phyloP scores from a whole-genome alignment of 768 basidiomycete genomes.

The Suillus americanus region DNA sequence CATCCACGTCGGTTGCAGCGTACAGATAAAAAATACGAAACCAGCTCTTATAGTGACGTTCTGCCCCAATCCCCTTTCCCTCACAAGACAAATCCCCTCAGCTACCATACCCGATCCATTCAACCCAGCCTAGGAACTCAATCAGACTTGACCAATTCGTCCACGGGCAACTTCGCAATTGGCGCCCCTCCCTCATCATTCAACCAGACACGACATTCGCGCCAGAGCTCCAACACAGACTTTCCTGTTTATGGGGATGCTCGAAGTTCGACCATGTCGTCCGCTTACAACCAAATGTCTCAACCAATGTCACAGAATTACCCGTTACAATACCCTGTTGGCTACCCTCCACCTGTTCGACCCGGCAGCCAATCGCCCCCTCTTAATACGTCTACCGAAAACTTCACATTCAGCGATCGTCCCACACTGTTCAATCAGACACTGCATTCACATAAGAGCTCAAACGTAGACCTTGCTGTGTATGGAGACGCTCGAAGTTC shows the following conservation, averaged over 20 bases:
- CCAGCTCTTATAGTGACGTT: conserved; percentile 6
- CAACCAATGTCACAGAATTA: conserved; percentile 26
- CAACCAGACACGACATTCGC: conserved; percentile 11
- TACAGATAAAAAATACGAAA: conserved; percentile 35
- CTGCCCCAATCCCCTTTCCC: conserved; percentile 34
- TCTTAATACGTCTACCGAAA: conserved; percentile 7
- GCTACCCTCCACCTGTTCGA: conserved; percentile 4
- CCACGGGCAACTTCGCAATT: not conserved
- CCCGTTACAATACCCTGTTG: conserved; percentile 29
- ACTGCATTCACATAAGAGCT: conserved; percentile 15
- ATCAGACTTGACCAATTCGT: conserved; percentile 7
- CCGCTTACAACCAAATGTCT: conserved; percentile 51
- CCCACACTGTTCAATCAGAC: not conserved
- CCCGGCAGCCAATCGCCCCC: conserved; percentile 6
- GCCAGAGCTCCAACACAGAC: conserved; percentile 16
- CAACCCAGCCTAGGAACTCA: conserved; percentile 29
- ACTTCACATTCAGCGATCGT: not conserved
- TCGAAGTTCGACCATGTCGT: conserved; percentile 24
- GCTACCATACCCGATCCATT: conserved; percentile 23
- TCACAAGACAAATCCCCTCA: conserved; percentile 21
- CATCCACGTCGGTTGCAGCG: conserved; percentile 33
- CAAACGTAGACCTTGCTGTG: conserved; percentile 16
- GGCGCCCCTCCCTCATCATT: not conserved
- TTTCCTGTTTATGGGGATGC: conserved; percentile 14
- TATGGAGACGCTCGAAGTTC: conserved; percentile 18